Base-by-base conservation (phyloP, 305 asterid genomes). In the Striga hermonthica region DNA sequence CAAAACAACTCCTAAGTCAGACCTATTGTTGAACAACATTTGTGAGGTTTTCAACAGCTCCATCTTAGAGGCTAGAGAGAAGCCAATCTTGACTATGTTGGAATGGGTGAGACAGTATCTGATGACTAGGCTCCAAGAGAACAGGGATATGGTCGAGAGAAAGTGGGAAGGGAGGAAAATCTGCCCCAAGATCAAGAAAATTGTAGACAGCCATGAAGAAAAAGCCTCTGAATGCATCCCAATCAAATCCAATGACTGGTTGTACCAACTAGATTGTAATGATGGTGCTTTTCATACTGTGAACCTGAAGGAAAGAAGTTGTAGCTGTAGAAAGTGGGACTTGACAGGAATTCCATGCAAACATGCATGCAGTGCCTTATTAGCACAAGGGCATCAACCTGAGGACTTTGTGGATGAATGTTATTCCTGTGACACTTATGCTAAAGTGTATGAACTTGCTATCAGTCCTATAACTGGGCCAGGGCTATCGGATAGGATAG, bases 101-200 rank as follows among this genome's bases (percentile, higher is more conserved):
- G 73, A 68, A 31, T 40, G 34, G 67, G 15, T 68, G 0, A 60
- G 67, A 31, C 41, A 44, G 5, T 62, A 48, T 14, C 1, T 61
- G 3, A 61, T 61, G 55, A 22, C 45, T 5, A 61, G 22, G 4
- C 12, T 61, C 2, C 14, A 61, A 10, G 4, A 10, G 5, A 28
- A 61, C 1, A 43, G 66, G 11, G 54, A 40, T 3, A 3, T 4
- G 4, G 3, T 10, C 9, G 5, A 9, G 7, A 11, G 6, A 4
- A 41, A 43, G 1, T 43, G 55, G 41, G 52, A 22, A 11, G 55
- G 41, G 0, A 61, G 9, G 45, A 10, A 57, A 6, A 0, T 58
- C 0, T 58, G 63, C 9, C 47, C 63, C 0, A 12, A 3, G 6
- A 58, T 12, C 0, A n/a, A 7, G 1, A 58, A 37, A 4, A 0